Percentiles rank a stretch among this genome's conserved stretches.
Evolutionary conservation across 148 eudicot genomes (phyloP).

Genomic region (Camellia japonica): DNA sequence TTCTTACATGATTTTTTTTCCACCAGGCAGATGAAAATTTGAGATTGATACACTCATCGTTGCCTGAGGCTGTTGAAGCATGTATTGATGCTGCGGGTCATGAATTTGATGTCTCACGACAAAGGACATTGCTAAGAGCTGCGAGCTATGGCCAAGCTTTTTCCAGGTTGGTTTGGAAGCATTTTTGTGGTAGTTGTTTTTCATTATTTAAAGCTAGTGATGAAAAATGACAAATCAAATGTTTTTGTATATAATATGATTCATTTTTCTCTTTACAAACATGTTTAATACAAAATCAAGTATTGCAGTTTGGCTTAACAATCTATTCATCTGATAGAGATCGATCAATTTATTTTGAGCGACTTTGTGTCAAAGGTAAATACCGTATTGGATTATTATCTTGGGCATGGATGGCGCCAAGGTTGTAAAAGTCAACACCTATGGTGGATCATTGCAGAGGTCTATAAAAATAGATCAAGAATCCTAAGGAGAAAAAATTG

Average conservation of each 20-base stretch:
- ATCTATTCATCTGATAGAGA: not conserved
- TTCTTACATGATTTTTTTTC: constrained; percentile 13
- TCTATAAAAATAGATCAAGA: no score
- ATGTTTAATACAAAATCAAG: not conserved
- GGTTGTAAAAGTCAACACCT: no score
- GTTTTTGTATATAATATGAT: not conserved
- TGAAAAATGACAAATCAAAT: constrained; percentile 12
- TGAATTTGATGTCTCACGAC: constrained; percentile 85
- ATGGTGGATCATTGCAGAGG: no score
- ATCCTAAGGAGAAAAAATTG: not conserved
- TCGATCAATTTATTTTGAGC: not conserved
- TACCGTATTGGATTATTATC: not conserved
- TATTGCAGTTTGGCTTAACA: not conserved
- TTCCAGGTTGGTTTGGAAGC: constrained; percentile 67
- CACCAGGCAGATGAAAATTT: constrained; percentile 96
- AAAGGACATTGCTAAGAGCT: constrained; percentile 76
- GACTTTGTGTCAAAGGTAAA: not conserved
- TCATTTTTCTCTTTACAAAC: not conserved
- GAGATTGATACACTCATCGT: constrained; percentile 82
- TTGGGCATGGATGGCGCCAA: not conserved
- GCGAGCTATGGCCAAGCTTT: constrained; percentile 99
- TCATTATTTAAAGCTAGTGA: not conserved
- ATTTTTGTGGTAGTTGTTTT: not conserved
- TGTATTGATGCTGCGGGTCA: constrained; percentile 99
- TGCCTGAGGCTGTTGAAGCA: constrained; percentile 97